A percentile compares a stretch with the other conserved stretches of the same genome.
These are phyloP conservation scores for Neonectria punicea DNA, from an alignment of 2,329 filamentous ascomycete species.

Conservation along the genomic window DNA sequence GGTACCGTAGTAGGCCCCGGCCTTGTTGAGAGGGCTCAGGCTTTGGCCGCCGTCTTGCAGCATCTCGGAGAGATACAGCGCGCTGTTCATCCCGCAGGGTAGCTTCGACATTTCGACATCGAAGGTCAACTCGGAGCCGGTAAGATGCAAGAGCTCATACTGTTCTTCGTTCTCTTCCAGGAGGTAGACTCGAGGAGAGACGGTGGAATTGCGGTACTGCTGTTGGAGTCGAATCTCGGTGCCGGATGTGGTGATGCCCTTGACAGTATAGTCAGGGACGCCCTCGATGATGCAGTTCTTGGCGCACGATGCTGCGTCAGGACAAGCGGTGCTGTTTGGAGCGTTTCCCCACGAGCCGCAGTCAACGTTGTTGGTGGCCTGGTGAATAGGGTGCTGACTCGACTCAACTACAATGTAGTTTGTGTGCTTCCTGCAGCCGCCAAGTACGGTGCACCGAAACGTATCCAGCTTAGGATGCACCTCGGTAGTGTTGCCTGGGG, in stretches of 20 bases:
- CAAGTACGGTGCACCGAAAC: conserved; percentile 60
- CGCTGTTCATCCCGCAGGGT: conserved; percentile 75
- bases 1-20: conserved; percentile 69
- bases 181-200: conserved; percentile 65
- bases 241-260: conserved; percentile 48
- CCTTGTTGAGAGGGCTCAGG: conserved; percentile 57
- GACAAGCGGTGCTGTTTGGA: conserved; percentile 58
- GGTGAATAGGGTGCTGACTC: conserved; percentile 57
- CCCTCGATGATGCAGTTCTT: conserved; percentile 65
- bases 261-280: conserved; percentile 56
- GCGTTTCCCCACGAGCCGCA: conserved; percentile 40
- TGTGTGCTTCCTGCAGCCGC: conserved; percentile 58
- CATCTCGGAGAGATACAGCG: conserved; percentile 68
- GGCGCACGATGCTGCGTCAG: conserved; percentile 60
- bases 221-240: conserved; percentile 44
- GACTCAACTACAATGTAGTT: conserved; percentile 63
- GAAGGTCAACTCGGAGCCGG: conserved; percentile 71
- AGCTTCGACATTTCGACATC: conserved; percentile 73
- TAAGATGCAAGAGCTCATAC: conserved; percentile 70
- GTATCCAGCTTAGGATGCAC: conserved; percentile 63
- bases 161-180: conserved; percentile 62
- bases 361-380: conserved; percentile 46
- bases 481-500: conserved; percentile 54
- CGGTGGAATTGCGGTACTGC: conserved; percentile 20
- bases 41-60: conserved; percentile 69